phyloP scores from a whole-genome alignment of 2,329 filamentous ascomycete genomes.

The Hypoxylon rubiginosum region DNA sequence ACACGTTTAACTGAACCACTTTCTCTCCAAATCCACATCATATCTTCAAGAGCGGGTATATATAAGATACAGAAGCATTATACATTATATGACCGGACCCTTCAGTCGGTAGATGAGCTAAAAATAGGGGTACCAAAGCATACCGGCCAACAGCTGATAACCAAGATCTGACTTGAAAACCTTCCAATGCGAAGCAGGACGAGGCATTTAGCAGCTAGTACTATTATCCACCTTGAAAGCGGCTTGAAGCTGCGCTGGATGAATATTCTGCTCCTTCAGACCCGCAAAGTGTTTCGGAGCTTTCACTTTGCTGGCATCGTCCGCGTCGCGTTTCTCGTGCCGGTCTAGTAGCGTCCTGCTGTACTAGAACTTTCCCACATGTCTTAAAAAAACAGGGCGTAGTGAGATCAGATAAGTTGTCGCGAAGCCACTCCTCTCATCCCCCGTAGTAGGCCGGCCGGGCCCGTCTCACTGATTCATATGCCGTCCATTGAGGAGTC shows the following conservation, averaged over 20 bases:
- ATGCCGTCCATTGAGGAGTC: slow-evolving; percentile 23
- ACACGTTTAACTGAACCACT: no score
- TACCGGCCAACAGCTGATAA: neutral
- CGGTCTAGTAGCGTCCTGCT: no score
- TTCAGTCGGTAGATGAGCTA: neutral
- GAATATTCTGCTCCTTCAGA: neutral
- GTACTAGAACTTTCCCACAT: no score
- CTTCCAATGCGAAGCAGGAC: neutral
- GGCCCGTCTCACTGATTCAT: slow-evolving; percentile 16
- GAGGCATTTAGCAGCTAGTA: neutral
- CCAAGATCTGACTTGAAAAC: neutral
- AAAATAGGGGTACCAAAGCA: neutral
- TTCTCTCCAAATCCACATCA: neutral
- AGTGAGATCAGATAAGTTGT: neutral
- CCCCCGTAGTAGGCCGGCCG: slow-evolving; percentile 19
- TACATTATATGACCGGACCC: neutral
- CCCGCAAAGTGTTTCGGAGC: neutral
- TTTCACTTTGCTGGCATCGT: neutral
- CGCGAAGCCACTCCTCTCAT: neutral
- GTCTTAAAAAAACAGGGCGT: slow-evolving; percentile 45
- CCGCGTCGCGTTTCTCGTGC: neutral
- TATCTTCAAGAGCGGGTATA: neutral
- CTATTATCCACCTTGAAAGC: neutral
- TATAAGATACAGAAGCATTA: neutral
- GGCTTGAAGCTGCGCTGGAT: neutral